These are phyloP conservation scores for Diaporthe ampelina DNA, from an alignment of 2,329 filamentous ascomycete genomes.

Conservation along the genomic window DNA sequence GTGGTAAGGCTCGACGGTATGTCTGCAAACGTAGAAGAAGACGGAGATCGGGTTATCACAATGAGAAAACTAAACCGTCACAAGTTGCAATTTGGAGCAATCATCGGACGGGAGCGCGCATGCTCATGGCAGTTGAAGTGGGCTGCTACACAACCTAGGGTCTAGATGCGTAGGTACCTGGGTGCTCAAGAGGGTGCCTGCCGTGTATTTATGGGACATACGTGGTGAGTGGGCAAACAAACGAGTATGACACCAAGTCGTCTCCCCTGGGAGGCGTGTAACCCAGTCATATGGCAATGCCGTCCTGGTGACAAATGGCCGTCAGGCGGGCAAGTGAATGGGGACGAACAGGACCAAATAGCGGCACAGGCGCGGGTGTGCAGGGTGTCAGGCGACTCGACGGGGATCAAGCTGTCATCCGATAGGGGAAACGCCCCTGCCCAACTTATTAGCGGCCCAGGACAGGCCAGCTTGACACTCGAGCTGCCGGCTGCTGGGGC, in stretches of 20 bases:
- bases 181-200: too few relatives aligned
- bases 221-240: background rate
- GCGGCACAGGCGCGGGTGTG: background rate
- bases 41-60: slow-evolving; percentile 10
- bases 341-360: background rate
- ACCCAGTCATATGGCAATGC: background rate
- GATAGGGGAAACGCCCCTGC: slow-evolving; percentile 25
- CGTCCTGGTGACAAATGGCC: slow-evolving; percentile 5
- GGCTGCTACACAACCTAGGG: background rate
- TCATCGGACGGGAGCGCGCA: slow-evolving; percentile 5
- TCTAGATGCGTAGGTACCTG: background rate
- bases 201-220: too few relatives aligned
- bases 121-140: background rate
- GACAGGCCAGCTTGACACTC: slow-evolving; percentile 33
- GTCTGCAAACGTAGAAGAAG: background rate
- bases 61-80: background rate
- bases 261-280: background rate
- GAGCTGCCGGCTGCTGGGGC: slow-evolving; percentile 22
- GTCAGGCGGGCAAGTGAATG: slow-evolving; percentile 10
- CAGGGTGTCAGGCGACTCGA: slow-evolving; percentile 25
- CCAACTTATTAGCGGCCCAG: slow-evolving; percentile 13
- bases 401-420: slow-evolving; percentile 28
- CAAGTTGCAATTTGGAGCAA: background rate
- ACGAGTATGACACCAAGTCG: background rate
- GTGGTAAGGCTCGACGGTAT: background rate